Base-by-base conservation (phyloP, 2,329 filamentous ascomycete genomes). In the Fonsecaea multimorphosa region DNA sequence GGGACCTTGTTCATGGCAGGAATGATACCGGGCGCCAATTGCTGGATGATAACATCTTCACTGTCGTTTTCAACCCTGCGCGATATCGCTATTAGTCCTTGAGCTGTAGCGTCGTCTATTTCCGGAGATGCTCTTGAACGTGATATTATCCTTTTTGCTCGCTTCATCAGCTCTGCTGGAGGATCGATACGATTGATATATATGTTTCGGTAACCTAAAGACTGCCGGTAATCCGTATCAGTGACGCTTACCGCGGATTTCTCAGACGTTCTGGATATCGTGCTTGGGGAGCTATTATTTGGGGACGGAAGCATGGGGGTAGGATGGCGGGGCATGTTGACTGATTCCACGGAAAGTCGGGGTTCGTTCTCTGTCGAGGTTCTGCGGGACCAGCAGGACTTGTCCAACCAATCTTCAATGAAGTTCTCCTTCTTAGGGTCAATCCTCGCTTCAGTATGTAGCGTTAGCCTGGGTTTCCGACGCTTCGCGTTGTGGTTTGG, bases 371-470 rank as follows among this genome's bases (percentile, higher is more conserved):
- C 53, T 52, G 63, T 52, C 32, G 59, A 55, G 31, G 44, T 9
- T 51, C 46, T 63, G 12, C 40, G 31, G 55, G 60, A 55, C 59
- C 64, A 57, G n/a, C 2, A 54, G 36, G 51, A 52, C 14, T 61
- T 40, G 16, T 65, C 58, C 27, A 67, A 29, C 65, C 65, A 67
- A 29, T 59, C 19, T 53, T 67, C 58, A 34, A 67, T 61, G 52
- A 58, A 61, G 55, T 27, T 36, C 27, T 64, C 46, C 56, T 64
- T 67, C 22, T 63, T 52, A 46, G 34, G 53, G 49, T 4, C 53
- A 5, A 22, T 59, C 59, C 53, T 49, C 24, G 55, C 19, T 52
- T 63, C 55, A 27, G 31, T 55, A 40, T 31, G 27, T 44, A 46
- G 53, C n/a, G 38, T 6, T 22, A 7, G 38, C 16, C 7, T 7